Conservation (phyloP, 2,329 filamentous ascomycete species). For the Neonectria punicea region DNA sequence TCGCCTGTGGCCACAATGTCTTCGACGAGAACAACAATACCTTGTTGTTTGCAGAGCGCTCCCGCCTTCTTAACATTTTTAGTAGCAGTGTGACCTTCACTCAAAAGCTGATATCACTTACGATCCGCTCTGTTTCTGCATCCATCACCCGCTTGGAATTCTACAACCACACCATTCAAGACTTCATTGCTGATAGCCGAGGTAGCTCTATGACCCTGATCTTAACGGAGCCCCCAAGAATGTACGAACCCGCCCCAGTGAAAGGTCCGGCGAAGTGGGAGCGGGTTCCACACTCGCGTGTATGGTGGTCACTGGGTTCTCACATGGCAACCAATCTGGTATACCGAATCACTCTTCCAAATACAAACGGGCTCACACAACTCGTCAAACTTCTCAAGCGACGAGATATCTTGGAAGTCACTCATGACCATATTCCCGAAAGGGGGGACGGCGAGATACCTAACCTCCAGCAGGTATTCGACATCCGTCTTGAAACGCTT, state of each 20-base stretch:
- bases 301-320: conserved; percentile 19
- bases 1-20: conserved; percentile 61
- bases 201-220: conserved; percentile 59
- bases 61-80: conserved; percentile 33
- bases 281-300: conserved; percentile 45
- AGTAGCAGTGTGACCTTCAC: conserved; percentile 54
- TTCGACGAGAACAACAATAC: conserved; percentile 46
- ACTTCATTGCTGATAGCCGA: conserved; percentile 53
- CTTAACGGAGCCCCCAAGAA: conserved; percentile 61
- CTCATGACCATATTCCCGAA: conserved; percentile 37
- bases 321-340: conserved; percentile 54
- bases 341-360: conserved; percentile 50
- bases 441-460: background rate
- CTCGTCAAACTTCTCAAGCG: conserved; percentile 35
- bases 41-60: conserved; percentile 58
- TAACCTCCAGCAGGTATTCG: conserved; percentile 37
- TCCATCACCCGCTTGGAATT: conserved; percentile 55
- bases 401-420: conserved; percentile 40
- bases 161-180: conserved; percentile 58
- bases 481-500: conserved; percentile 25
- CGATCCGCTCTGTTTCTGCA: conserved; percentile 25
- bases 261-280: conserved; percentile 33
- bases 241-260: conserved; percentile 50
- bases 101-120: conserved; percentile 55
- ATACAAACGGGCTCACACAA: background rate